These are phyloP conservation scores for Albugo candida DNA, from an alignment of 352 stramenopile genomes.

Conservation along the genomic window DNA sequence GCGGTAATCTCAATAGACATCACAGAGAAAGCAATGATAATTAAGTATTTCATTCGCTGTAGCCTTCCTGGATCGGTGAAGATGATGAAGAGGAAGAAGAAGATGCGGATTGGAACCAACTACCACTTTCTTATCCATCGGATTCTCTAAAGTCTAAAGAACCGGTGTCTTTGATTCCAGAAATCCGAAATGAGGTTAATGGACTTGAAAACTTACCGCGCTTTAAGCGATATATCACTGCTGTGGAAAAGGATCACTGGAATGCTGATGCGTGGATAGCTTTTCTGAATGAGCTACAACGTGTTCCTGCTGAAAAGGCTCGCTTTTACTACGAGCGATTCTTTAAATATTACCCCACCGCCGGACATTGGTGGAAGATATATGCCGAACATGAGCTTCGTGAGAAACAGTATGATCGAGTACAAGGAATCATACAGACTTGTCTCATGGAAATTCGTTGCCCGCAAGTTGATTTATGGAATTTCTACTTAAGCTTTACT, in stretches of 20 bases:
- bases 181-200: slow-evolving; percentile 5
- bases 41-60: too few species aligned
- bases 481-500: slow-evolving; percentile 77
- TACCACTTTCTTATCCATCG: slow-evolving; percentile 6
- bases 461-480: slow-evolving; percentile 67
- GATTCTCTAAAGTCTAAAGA: not conserved
- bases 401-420: slow-evolving; percentile 70
- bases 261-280: slow-evolving; percentile 61
- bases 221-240: slow-evolving; percentile 33
- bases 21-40: too few species aligned
- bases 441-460: slow-evolving; percentile 71
- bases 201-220: slow-evolving; percentile 24
- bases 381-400: slow-evolving; percentile 71
- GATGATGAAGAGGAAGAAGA: slow-evolving; percentile 67
- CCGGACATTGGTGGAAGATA: slow-evolving; percentile 71
- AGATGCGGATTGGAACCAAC: slow-evolving; percentile 47
- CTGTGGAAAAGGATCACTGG: slow-evolving; percentile 38
- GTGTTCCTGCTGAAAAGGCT: slow-evolving; percentile 35
- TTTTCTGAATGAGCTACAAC: slow-evolving; percentile 60
- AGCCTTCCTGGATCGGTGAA: slow-evolving; percentile 37
- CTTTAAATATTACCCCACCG: slow-evolving; percentile 42
- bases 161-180: slow-evolving; percentile 1
- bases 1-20: too few species aligned
- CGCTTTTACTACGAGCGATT: slow-evolving; percentile 66
- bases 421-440: slow-evolving; percentile 78